Conservation (phyloP, 1,284 basidiomycete genomes). For the Pascua sp. region DNA sequence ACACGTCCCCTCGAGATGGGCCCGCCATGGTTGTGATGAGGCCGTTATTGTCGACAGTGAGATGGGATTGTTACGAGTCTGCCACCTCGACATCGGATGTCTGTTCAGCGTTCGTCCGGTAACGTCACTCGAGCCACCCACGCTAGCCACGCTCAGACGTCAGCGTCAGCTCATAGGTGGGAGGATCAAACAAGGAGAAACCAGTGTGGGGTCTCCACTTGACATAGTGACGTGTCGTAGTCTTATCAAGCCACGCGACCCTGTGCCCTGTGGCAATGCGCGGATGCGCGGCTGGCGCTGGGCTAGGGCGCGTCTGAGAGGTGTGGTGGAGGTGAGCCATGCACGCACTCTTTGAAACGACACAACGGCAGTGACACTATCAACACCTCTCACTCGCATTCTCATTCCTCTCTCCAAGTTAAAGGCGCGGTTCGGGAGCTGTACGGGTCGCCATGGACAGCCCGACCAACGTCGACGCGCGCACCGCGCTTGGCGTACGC, state of each 20-base stretch:
- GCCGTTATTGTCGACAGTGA: background rate
- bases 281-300: no score
- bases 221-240: no score
- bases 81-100: background rate
- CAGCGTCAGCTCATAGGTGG: slow-evolving; percentile 1
- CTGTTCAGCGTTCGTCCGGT: background rate
- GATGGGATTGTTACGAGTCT: background rate
- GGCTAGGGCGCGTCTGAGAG: no score
- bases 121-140: background rate
- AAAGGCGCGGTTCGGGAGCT: background rate
- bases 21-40: slow-evolving; percentile 7
- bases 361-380: no score
- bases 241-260: no score
- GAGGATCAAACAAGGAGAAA: background rate
- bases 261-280: no score
- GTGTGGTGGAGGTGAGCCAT: no score
- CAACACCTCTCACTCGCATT: no score
- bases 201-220: no score
- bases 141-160: no score
- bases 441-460: slow-evolving; percentile 4
- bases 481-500: slow-evolving; percentile 35
- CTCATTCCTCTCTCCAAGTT: no score
- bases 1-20: slow-evolving; percentile 11
- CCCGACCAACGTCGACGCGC: slow-evolving; percentile 27
- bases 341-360: no score